Conservation (phyloP, 2,329 filamentous ascomycete species). For the Bipolaris sorokiniana region DNA sequence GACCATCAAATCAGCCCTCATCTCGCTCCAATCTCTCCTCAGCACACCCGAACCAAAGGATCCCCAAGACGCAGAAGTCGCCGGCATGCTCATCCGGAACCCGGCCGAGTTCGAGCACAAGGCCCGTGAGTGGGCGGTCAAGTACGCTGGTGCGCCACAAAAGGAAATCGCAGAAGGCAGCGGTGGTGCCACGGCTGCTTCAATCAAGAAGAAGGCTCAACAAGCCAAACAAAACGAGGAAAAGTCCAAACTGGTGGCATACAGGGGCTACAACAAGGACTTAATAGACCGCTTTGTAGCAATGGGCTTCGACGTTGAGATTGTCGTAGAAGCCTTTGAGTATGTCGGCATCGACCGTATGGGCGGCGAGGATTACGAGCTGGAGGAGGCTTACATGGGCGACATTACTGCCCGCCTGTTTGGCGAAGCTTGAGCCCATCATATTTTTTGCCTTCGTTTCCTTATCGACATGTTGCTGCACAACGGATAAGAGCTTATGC, state of each 20-base stretch:
- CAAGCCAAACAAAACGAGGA: constrained; percentile 65
- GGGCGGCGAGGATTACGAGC: constrained; percentile 77
- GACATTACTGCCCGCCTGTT: constrained; percentile 86
- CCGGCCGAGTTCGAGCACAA: constrained; percentile 80
- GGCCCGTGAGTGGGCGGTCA: constrained; percentile 89
- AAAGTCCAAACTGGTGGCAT: constrained; percentile 64
- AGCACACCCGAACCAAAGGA: constrained; percentile 94
- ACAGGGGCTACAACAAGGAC: constrained; percentile 84
- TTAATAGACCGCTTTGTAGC: constrained; percentile 82
- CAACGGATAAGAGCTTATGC: background rate
- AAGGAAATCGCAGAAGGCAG: constrained; percentile 60
- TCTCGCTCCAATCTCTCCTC: constrained; percentile 91
- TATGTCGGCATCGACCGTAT: constrained; percentile 81
- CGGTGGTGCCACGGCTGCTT: constrained; percentile 60
- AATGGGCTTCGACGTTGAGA: constrained; percentile 90
- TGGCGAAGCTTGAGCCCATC: constrained; percentile 65
- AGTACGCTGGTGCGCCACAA: constrained; percentile 77
- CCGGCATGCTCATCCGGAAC: constrained; percentile 81
- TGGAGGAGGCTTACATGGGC: constrained; percentile 90
- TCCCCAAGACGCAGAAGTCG: constrained; percentile 95
- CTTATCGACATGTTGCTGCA: constrained; percentile 2
- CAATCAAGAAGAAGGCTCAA: constrained; percentile 60
- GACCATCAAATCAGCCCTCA: constrained; percentile 92
- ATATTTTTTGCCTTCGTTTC: background rate
- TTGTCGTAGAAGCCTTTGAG: constrained; percentile 84